Conservation (phyloP, 2,329 filamentous ascomycete species). For the Monosporascus ibericus region DNA sequence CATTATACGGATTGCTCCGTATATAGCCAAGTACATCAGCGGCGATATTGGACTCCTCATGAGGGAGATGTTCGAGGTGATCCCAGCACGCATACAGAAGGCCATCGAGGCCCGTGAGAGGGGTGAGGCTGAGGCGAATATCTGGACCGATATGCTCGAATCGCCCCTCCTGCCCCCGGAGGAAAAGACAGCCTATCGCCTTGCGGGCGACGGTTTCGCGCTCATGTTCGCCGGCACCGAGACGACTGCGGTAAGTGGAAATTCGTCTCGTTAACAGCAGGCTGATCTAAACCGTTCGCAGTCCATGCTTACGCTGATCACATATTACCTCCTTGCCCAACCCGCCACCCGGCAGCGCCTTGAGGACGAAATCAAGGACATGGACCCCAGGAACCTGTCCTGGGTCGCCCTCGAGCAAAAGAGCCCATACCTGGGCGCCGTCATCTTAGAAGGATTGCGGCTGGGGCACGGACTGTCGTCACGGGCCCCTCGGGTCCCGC, state of each 20-base stretch:
- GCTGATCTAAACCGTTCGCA: conserved; percentile 4
- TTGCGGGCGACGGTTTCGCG: conserved; percentile 33
- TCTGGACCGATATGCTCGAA: conserved; percentile 27
- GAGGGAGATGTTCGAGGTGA: conserved; percentile 8
- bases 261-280: conserved; percentile 20
- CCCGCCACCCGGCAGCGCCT: conserved; percentile 23
- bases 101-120: conserved; percentile 26
- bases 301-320: conserved; percentile 26
- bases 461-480: conserved; percentile 12
- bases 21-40: conserved; percentile 13
- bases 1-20: conserved; percentile 11
- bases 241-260: conserved; percentile 30
- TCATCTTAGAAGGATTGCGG: conserved; percentile 16
- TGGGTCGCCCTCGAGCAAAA: conserved; percentile 14
- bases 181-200: conserved; percentile 28
- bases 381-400: conserved; percentile 8
- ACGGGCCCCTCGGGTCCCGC: conserved; percentile 10
- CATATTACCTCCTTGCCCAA: conserved; percentile 29
- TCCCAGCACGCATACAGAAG: conserved; percentile 22
- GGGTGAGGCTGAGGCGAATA: conserved; percentile 22
- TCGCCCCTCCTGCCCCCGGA: conserved; percentile 28
- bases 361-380: conserved; percentile 25
- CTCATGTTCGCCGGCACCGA: conserved; percentile 34
- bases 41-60: conserved; percentile 9
- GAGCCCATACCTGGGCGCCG: conserved; percentile 14